Conservation (phyloP, 139 green algal genomes). For the Marvania coccoides region DNA sequence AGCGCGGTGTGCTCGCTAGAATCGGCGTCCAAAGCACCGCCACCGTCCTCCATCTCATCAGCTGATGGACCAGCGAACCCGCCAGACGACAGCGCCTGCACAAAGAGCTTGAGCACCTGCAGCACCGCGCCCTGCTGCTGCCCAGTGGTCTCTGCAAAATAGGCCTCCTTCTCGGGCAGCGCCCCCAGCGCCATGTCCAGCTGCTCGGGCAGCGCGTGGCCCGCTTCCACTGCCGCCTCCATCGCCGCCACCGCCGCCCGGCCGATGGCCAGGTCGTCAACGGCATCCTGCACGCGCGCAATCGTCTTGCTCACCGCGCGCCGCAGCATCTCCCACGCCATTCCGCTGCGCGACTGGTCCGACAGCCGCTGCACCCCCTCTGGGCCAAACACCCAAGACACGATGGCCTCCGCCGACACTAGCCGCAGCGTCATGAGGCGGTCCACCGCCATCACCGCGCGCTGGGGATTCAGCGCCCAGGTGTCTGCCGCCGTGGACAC, state of each 20-base stretch:
- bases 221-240: conserved; percentile 3
- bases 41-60: background rate
- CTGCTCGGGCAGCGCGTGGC: background rate
- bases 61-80: background rate
- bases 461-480: conserved; percentile 28
- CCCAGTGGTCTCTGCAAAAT: conserved; percentile 9
- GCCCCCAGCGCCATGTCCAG: background rate
- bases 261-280: background rate
- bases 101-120: conserved; percentile 19
- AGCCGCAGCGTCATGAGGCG: conserved; percentile 51
- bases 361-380: conserved; percentile 8
- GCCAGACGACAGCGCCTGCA: background rate
- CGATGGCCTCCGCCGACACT: conserved; percentile 27
- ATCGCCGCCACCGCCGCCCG: conserved; percentile 7
- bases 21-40: background rate
- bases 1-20: conserved; percentile 2
- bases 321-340: conserved; percentile 36
- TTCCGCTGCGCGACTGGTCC: conserved; percentile 21
- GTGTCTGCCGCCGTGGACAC: conserved; percentile 13
- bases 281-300: conserved; percentile 24
- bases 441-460: conserved; percentile 55
- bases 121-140: conserved; percentile 15
- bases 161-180: conserved; percentile 11
- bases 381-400: conserved; percentile 32
- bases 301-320: conserved; percentile 37